Evolutionary conservation across 2,329 filamentous ascomycete genomes (phyloP), one percentile per base, ranked within the genome.

Genomic region (Neofusicoccum ribis): DNA sequence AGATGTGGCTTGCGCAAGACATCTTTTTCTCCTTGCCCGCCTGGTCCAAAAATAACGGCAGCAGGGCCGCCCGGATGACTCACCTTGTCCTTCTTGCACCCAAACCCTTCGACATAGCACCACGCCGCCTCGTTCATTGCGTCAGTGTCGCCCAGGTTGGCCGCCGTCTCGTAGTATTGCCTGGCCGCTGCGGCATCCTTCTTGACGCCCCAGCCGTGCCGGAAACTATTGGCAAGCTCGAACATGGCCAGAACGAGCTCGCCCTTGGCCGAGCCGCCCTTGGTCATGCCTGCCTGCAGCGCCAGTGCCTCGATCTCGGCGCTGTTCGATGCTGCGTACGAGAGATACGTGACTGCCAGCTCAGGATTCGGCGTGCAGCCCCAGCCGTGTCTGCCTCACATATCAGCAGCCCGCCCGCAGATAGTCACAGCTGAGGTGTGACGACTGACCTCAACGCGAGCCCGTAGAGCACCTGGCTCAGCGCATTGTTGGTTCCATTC

Each of bases 71-170:
- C 14, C 56, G 65, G 67, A 51, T 58, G 65, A 86, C 91, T 79
- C 84, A 97, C 94, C 91, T 97, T 98, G 83, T 99, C 93, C 79
- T 98, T 99, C 78, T 93, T 95, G 74, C 93, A 94, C 39, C 95
- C 95, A 79, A 96, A 97, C n/a, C 95, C 95, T 76, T 97, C 91
- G 34, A 96, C 79, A 83, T 95, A 98, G 82, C 95, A 99, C 92
- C 93, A 96, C 41, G 89, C 95, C 63, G 90, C 90, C 79, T 98
- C 94, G 75, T 97, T 97, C 93, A 98, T 97, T 65, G 93, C 95
- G 81, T 99, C 95, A 50, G 91, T 92, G 78, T 99, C 95, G 67
- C 95, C 95, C 70, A 99, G 81, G 77, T 99, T 98, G 67, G 95
- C 95, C 34, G 95, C 95, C 9, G 94, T 97, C 80, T 98, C 94